Evolutionary conservation across 2,329 filamentous ascomycete species (phyloP), one percentile per base, ranked within the genome.

Genomic region (Cryphonectria radicalis): DNA sequence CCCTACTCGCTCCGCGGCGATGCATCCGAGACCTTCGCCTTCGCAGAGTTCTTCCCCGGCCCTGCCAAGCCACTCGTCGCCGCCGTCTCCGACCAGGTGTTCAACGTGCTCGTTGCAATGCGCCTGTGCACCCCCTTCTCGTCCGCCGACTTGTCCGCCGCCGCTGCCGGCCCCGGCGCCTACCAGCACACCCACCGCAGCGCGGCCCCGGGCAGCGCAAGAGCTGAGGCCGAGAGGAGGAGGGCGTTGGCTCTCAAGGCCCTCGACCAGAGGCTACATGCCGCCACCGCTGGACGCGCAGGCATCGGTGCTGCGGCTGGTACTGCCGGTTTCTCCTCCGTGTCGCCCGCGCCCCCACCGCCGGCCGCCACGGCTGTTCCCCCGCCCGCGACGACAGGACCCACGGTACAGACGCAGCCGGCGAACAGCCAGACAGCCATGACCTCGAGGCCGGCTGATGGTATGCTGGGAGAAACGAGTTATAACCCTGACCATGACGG

Each of bases 11-110:
- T 97, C 76, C 92, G 91, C 74, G 96, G 96, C 74, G 96, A 99
- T 80, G 93, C 96, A 50, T 97, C 93, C 81, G 96, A 99, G 81
- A 97, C 95, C 0, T 99, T 99, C 79, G 92, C 95, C 10, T 97
- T 99, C 80, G 92, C 94, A 74, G 94, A 96, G 77, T 97, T 99
- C 85, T 98, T 98, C 83, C 96, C 96, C 0, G 92, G 92, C 65
- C 89, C 91, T 3, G 84, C 93, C 59, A 95, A 98, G 79, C 92
- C 94, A 0, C 84, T 93, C 19, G 87, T 98, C 59, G 89, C 91
- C 22, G 87, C 90, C 13, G 79, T 97, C n/a, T 88, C 92, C 14
- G 90, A 93, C 76, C 86, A 90, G 73, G 81, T 98, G 37, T 98
- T 95, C 82, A 86, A 87, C 71, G 80, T 92, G 4, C 85, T 98